Percentiles rank a stretch among this genome's conserved stretches.
Evolutionary conservation across 371 early-diverging fungal species (phyloP).

Genomic region (Rhizopus stolonifer): DNA sequence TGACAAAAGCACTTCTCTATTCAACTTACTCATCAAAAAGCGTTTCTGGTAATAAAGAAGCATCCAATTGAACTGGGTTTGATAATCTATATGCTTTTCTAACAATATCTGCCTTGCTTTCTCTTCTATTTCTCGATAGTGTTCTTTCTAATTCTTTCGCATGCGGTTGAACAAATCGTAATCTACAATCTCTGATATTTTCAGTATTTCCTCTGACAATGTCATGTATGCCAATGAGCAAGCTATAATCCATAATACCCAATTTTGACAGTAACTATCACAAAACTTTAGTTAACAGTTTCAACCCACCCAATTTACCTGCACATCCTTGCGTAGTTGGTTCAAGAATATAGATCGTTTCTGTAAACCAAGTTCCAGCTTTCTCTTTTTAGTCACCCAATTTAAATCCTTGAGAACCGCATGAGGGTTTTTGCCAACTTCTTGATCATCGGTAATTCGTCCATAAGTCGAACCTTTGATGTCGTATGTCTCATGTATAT

Average conservation of each 20-base stretch:
- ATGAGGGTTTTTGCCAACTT: conserved; percentile 69
- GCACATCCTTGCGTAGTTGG: conserved; percentile 83
- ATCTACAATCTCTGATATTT: conserved; percentile 71
- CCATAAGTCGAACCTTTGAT: conserved; percentile 68
- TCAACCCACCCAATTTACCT: conserved; percentile 24
- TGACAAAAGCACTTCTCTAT: neutral
- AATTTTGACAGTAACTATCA: conserved; percentile 62
- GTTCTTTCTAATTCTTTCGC: conserved; percentile 10
- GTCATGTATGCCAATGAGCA: conserved; percentile 93
- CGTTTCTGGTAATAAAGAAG: conserved; percentile 48
- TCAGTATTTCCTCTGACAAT: conserved; percentile 77
- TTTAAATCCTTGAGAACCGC: conserved; percentile 93
- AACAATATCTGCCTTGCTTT: conserved; percentile 63
- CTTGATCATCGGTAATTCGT: conserved; percentile 58
- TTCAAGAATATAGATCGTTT: conserved; percentile 72
- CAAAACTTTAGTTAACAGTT: neutral
- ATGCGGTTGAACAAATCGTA: conserved; percentile 25
- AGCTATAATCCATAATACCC: conserved; percentile 97
- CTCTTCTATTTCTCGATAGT: conserved; percentile 20
- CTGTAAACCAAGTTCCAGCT: conserved; percentile 77
- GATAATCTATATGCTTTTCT: conserved; percentile 66
- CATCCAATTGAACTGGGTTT: conserved; percentile 64
- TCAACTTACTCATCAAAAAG: conserved; percentile 46
- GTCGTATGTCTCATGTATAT: conserved; percentile 93
- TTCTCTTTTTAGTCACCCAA: conserved; percentile 72